A percentile compares a stretch with the other conserved stretches of the same genome.
phyloP scores from a whole-genome alignment of 257 asterid species.

The Forsythia viridissima region DNA sequence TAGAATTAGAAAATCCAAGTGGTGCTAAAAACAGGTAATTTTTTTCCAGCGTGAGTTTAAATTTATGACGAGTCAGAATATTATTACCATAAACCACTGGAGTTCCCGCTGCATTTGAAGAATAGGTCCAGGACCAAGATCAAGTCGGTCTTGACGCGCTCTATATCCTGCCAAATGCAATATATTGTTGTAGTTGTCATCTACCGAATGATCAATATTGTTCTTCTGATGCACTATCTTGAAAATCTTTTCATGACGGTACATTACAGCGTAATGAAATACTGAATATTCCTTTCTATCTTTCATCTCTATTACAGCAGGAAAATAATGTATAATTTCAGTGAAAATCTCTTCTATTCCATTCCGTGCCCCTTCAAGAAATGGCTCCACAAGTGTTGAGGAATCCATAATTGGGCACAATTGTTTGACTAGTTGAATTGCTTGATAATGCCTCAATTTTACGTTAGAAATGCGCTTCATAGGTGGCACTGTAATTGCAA shows the following conservation, averaged over 20 bases:
- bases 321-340: slow-evolving; percentile 11
- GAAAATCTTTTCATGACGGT: slow-evolving; percentile 15
- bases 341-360: slow-evolving; percentile 18
- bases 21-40: background rate
- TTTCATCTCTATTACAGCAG: background rate
- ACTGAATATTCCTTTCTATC: background rate
- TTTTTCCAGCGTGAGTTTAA: background rate
- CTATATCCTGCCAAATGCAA: slow-evolving; percentile 9
- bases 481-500: background rate
- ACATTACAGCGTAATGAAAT: slow-evolving; percentile 15
- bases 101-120: slow-evolving; percentile 32
- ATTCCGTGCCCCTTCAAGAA: slow-evolving; percentile 6
- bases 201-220: background rate
- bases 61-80: background rate
- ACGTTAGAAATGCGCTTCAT: background rate
- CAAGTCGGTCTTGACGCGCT: slow-evolving; percentile 12
- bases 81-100: slow-evolving; percentile 25
- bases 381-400: background rate
- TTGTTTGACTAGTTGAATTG: background rate
- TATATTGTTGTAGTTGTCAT: background rate
- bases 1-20: background rate
- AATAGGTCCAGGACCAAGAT: slow-evolving; percentile 19
- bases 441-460: background rate
- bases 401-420: background rate
- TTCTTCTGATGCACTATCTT: slow-evolving; percentile 16